phyloP scores from a whole-genome alignment of 148 eudicot species.

The Vaccinium macrocarpon region DNA sequence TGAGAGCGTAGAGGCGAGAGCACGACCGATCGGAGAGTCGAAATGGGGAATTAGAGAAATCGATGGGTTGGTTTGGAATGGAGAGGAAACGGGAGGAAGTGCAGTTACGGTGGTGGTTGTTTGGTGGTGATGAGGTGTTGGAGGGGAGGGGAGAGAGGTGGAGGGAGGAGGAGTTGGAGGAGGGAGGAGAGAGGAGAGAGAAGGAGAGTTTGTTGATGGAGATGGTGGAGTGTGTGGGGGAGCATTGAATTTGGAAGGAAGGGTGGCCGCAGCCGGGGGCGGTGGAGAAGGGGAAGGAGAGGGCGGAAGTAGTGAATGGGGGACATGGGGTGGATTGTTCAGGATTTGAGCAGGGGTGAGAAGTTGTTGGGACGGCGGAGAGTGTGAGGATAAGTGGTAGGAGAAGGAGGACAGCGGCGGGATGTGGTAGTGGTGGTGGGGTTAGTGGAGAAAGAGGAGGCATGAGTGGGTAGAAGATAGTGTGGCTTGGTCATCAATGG shows the following conservation, averaged over 20 bases:
- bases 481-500: constrained; percentile 11
- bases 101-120: constrained; percentile 15
- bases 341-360: constrained; percentile 24
- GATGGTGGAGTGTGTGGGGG: constrained; percentile 33
- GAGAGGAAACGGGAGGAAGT: constrained; percentile 14
- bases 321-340: constrained; percentile 34
- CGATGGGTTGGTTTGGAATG: constrained; percentile 43
- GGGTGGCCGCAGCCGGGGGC: constrained; percentile 69
- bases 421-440: background rate
- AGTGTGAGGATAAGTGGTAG: background rate
- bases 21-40: constrained; percentile 51
- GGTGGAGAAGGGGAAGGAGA: constrained; percentile 55
- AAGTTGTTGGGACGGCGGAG: background rate
- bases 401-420: constrained; percentile 12
- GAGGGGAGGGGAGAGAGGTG: constrained; percentile 29
- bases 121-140: constrained; percentile 3
- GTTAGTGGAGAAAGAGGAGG: constrained; percentile 17
- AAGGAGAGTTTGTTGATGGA: constrained; percentile 49
- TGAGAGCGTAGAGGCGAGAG: constrained; percentile 50
- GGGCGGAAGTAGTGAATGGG: constrained; percentile 45
- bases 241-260: constrained; percentile 41
- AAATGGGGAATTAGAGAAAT: constrained; percentile 52
- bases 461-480: constrained; percentile 22
- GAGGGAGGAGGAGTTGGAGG: constrained; percentile 35
- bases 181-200: constrained; percentile 41